Evolutionary conservation across 208 protist genomes (phyloP).

Genomic region (Acanthamoeba quina): DNA sequence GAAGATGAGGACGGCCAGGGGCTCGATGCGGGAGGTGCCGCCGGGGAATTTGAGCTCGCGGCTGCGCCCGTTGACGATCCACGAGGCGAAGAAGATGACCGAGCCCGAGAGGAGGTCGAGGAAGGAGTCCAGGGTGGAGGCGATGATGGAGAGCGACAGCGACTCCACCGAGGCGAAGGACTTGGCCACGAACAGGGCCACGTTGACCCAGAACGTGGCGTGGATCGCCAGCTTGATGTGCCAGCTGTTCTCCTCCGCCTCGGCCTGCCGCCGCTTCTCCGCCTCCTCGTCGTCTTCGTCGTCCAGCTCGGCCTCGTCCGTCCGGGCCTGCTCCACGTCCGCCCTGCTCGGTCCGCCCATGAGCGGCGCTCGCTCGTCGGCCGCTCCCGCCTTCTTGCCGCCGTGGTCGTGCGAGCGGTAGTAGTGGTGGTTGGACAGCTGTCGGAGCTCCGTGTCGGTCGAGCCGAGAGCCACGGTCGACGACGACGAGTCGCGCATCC

Average conservation of each 20-base stretch:
- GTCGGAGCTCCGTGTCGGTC: background rate
- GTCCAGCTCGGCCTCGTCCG: background rate
- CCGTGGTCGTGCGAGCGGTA: constrained; percentile 1
- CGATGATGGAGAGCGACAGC: constrained; percentile 71
- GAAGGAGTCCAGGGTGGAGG: constrained; percentile 76
- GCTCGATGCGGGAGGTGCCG: constrained; percentile 72
- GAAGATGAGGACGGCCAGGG: constrained; percentile 79
- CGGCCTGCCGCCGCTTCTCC: background rate
- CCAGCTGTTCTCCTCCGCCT: constrained; percentile 37
- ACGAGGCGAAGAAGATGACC: constrained; percentile 71
- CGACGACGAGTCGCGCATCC: background rate
- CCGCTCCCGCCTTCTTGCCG: no score
- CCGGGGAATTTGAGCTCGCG: constrained; percentile 70
- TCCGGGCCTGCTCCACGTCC: background rate
- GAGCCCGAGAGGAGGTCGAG: constrained; percentile 79
- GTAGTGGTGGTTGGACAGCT: constrained; percentile 46
- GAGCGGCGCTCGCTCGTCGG: background rate
- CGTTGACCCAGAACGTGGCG: constrained; percentile 41
- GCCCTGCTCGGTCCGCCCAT: background rate
- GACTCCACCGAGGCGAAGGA: constrained; percentile 61
- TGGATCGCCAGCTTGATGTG: constrained; percentile 32
- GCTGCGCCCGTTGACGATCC: constrained; percentile 1
- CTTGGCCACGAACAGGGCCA: constrained; percentile 58
- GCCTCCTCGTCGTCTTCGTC: constrained; percentile 29
- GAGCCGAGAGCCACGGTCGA: background rate